phyloP scores from a whole-genome alignment of 2,329 filamentous ascomycete species.

The Ascochyta pisi region DNA sequence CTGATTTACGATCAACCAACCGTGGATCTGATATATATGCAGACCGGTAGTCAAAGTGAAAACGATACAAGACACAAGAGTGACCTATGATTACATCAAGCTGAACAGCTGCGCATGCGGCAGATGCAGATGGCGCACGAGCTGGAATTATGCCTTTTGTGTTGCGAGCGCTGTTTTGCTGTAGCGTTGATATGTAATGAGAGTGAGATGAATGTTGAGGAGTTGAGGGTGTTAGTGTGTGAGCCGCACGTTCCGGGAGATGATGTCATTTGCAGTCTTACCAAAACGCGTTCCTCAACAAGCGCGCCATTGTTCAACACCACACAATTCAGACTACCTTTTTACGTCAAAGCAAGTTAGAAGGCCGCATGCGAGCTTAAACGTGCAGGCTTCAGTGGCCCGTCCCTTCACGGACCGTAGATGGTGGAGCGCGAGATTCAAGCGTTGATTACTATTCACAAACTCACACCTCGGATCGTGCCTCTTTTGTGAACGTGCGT shows the following conservation, averaged over 20 bases:
- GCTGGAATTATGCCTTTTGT: too few relatives aligned
- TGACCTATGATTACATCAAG: too few relatives aligned
- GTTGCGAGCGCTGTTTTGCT: neutral
- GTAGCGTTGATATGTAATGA: neutral
- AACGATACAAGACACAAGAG: too few relatives aligned
- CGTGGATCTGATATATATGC: too few relatives aligned
- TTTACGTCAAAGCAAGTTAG: neutral
- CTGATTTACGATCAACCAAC: too few relatives aligned
- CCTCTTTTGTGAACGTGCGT: neutral
- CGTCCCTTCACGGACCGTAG: neutral
- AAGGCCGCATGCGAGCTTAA: neutral
- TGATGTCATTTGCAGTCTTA: neutral
- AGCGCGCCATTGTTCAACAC: neutral
- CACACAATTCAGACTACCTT: neutral
- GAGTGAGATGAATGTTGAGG: neutral
- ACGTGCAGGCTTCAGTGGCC: too few relatives aligned
- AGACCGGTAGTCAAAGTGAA: too few relatives aligned
- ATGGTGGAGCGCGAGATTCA: neutral
- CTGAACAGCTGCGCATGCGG: too few relatives aligned
- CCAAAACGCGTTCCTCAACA: neutral
- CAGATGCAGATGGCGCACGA: too few relatives aligned
- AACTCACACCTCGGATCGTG: conserved; percentile 3
- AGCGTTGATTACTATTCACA: conserved; percentile 14
- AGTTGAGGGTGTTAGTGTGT: too few relatives aligned
- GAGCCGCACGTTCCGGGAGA: neutral